Evolutionary conservation across 2,329 filamentous ascomycete species (phyloP).

Genomic region (Xylariaceae sp.): DNA sequence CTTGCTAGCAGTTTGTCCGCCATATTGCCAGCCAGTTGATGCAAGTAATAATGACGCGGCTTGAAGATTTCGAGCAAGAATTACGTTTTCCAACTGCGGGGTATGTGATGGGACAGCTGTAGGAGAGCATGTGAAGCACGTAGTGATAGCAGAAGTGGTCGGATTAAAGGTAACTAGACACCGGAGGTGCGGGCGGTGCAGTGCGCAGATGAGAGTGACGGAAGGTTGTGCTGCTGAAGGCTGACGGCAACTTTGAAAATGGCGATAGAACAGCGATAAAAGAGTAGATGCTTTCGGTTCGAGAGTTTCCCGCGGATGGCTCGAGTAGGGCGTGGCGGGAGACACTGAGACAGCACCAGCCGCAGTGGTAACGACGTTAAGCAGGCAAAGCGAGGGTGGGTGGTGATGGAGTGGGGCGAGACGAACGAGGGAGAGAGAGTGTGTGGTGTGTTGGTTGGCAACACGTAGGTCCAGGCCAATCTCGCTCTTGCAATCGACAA

Average conservation of each 20-base stretch:
- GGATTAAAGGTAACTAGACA: conserved; percentile 3
- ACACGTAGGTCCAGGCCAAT: too few relatives aligned
- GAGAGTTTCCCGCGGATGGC: too few relatives aligned
- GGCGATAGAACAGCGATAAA: too few relatives aligned
- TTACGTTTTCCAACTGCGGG: conserved; percentile 11
- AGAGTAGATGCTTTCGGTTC: too few relatives aligned
- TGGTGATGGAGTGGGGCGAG: too few relatives aligned
- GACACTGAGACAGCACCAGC: too few relatives aligned
- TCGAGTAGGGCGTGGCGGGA: conserved; percentile 3
- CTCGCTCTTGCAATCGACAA: too few relatives aligned
- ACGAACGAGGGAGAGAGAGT: too few relatives aligned
- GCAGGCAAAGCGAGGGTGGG: too few relatives aligned
- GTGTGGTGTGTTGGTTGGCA: too few relatives aligned
- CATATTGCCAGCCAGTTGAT: conserved; percentile 40
- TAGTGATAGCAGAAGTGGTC: conserved; percentile 12
- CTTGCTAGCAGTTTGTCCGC: conserved; percentile 49
- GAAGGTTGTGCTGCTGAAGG: conserved; percentile 1
- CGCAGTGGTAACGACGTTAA: too few relatives aligned
- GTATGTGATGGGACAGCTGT: conserved; percentile 10
- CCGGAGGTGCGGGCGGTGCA: neutral
- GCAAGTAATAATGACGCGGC: conserved; percentile 11
- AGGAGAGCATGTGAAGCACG: conserved; percentile 7
- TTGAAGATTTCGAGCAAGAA: conserved; percentile 15
- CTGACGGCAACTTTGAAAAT: neutral
- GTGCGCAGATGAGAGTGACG: conserved; percentile 6